Evolutionary conservation across 2,329 filamentous ascomycete genomes (phyloP).

Genomic region (Cercospora citrullina): DNA sequence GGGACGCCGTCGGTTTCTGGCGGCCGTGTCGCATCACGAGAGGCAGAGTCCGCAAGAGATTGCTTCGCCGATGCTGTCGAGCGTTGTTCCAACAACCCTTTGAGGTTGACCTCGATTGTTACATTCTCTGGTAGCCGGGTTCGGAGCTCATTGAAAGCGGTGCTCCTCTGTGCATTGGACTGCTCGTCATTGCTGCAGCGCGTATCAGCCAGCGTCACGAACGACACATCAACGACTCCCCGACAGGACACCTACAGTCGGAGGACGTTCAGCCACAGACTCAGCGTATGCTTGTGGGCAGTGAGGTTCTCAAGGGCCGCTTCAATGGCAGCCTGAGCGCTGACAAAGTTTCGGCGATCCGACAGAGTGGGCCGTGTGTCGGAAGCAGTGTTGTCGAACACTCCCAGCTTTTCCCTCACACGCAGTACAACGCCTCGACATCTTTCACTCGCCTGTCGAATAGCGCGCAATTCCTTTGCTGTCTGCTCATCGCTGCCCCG

Average conservation of each 20-base stretch:
- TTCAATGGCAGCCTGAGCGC: not conserved
- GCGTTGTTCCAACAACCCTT: not conserved
- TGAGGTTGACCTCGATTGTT: not conserved
- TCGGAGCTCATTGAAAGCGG: not conserved
- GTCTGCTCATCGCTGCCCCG: not conserved
- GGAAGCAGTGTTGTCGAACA: not conserved
- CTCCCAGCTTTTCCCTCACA: conserved; percentile 1
- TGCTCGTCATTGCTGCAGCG: not conserved
- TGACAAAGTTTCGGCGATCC: conserved; percentile 3
- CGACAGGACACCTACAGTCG: not conserved
- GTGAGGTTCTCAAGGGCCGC: conserved; percentile 1
- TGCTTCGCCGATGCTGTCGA: not conserved
- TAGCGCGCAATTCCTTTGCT: not conserved
- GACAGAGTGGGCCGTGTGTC: not conserved
- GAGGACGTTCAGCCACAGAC: conserved; percentile 6
- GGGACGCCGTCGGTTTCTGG: not conserved
- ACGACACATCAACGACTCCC: not conserved
- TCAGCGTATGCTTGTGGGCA: conserved; percentile 5
- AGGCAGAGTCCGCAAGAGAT: not conserved
- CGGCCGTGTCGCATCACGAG: not conserved
- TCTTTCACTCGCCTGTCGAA: not conserved
- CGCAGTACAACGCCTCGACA: not conserved
- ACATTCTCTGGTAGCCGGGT: conserved; percentile 1
- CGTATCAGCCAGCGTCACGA: not conserved
- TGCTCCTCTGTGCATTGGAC: conserved; percentile 1